These are phyloP conservation scores for Arbutus unedo DNA, from an alignment of 148 eudicot species.

Conservation along the genomic window DNA sequence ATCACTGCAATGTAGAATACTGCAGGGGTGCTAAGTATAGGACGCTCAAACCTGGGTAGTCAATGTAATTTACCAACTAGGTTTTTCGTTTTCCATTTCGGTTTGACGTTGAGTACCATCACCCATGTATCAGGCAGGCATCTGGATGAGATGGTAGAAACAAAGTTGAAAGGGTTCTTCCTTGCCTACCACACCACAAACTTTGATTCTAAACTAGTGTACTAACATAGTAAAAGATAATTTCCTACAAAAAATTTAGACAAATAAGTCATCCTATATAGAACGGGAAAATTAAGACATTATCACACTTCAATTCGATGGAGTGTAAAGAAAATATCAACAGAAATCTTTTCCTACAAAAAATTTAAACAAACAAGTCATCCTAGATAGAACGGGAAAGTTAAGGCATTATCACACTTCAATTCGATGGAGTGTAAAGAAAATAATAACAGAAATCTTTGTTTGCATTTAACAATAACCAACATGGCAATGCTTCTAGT, in stretches of 20 bases:
- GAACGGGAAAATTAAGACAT: background rate
- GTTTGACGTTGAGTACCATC: background rate
- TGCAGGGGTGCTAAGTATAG: background rate
- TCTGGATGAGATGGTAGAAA: background rate
- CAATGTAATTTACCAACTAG: background rate
- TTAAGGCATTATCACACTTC: background rate
- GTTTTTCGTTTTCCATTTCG: conserved; percentile 4
- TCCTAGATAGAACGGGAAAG: conserved; percentile 3
- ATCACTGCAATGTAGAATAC: background rate
- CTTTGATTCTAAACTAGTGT: background rate
- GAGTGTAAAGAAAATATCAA: background rate
- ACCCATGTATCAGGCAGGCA: background rate
- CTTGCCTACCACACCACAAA: conserved; percentile 8
- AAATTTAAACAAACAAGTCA: background rate
- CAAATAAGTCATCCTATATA: background rate
- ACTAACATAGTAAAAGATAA: background rate
- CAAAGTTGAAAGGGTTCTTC: background rate
- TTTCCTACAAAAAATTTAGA: background rate
- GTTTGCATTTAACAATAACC: conserved; percentile 2
- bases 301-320: background rate
- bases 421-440: background rate
- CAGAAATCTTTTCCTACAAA: background rate
- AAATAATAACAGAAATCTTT: background rate
- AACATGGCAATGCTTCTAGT: background rate
- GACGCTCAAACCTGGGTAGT: background rate